Evolutionary conservation across 2,329 filamentous ascomycete genomes (phyloP).

Genomic region (Neospermospora avenae): DNA sequence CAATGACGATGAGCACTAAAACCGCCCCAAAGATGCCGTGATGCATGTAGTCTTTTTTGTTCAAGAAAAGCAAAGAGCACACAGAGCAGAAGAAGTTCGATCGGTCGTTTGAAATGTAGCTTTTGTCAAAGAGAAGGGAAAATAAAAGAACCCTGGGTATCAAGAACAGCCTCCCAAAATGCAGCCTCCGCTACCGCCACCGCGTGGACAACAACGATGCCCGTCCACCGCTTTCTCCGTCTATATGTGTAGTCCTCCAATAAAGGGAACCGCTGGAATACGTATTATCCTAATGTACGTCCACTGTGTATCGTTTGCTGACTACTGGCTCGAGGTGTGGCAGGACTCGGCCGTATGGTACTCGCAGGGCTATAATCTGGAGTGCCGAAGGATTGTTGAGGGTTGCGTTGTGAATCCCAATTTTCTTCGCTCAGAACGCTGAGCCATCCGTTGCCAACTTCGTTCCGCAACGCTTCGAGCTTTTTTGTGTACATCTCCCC

Average conservation of each 20-base stretch:
- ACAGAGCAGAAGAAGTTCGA: neutral
- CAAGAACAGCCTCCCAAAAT: conserved; percentile 24
- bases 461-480: conserved; percentile 79
- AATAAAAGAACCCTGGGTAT: conserved; percentile 24
- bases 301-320: conserved; percentile 37
- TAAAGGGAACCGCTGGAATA: conserved; percentile 15
- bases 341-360: conserved; percentile 30
- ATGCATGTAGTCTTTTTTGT: conserved; percentile 21
- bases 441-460: conserved; percentile 84
- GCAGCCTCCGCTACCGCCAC: conserved; percentile 5
- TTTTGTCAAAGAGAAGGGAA: conserved; percentile 8
- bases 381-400: conserved; percentile 25
- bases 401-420: conserved; percentile 45
- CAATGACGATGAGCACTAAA: conserved; percentile 2
- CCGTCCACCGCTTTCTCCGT: neutral
- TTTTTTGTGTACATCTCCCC: conserved; percentile 83
- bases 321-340: conserved; percentile 32
- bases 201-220: neutral
- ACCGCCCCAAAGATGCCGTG: conserved; percentile 21
- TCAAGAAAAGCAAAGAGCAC: neutral
- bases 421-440: conserved; percentile 79
- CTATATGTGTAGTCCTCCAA: conserved; percentile 7
- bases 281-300: conserved; percentile 33
- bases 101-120: conserved; percentile 10
- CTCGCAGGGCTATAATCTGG: conserved; percentile 32